Conservation (phyloP, 2,329 filamentous ascomycete genomes). For the Fonsecaea pugnacius region DNA sequence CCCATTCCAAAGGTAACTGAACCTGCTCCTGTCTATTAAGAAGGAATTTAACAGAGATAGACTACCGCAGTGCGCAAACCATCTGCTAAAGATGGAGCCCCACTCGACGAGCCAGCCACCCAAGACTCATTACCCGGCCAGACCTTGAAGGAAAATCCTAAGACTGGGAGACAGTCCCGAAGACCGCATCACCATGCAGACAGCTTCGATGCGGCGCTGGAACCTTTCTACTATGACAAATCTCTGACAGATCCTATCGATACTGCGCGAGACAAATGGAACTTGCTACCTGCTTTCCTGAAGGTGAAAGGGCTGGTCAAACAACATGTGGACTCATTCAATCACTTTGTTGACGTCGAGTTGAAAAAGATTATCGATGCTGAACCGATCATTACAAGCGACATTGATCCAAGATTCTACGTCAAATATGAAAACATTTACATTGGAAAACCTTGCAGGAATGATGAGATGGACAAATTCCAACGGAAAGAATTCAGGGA, state of each 20-base stretch:
- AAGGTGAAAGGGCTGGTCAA: constrained; percentile 97
- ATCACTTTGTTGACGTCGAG: constrained; percentile 96
- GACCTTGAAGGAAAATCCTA: constrained; percentile 18
- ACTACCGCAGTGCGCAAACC: constrained; percentile 23
- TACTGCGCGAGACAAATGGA: constrained; percentile 86
- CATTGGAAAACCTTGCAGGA: constrained; percentile 77
- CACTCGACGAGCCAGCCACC: not conserved
- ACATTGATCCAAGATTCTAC: constrained; percentile 90
- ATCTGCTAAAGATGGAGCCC: constrained; percentile 13
- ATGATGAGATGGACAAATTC: constrained; percentile 72
- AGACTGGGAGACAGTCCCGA: constrained; percentile 25
- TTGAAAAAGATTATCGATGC: constrained; percentile 95
- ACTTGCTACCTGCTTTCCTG: constrained; percentile 92
- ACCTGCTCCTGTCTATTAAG: not conserved
- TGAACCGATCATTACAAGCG: constrained; percentile 84
- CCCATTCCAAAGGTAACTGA: constrained; percentile 30
- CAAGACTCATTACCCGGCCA: constrained; percentile 1
- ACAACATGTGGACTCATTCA: constrained; percentile 98
- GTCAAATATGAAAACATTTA: constrained; percentile 86
- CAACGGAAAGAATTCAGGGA: constrained; percentile 45
- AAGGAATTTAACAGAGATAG: constrained; percentile 3
- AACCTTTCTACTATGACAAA: constrained; percentile 73
- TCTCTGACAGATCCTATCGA: constrained; percentile 70
- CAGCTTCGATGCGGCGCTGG: constrained; percentile 66
- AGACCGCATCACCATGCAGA: constrained; percentile 36